Conservation (phyloP, 1,284 basidiomycete species). For the Ganoderma multipileum region DNA sequence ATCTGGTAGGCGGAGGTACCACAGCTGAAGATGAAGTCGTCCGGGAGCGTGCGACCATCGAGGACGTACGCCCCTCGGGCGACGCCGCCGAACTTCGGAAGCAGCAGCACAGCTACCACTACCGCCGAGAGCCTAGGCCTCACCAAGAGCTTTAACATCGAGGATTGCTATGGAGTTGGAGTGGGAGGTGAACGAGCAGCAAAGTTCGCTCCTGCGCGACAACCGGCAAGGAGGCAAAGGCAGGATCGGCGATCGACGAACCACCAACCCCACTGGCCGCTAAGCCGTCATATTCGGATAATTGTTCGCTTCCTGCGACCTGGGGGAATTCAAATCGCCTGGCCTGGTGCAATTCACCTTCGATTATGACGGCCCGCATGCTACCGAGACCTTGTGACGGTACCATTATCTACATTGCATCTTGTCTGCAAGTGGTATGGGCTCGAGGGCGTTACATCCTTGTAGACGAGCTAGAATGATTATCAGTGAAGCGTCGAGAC, state of each 20-base stretch:
- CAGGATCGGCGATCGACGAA: neutral
- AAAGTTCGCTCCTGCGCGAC: neutral
- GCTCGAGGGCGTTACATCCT: too few species aligned
- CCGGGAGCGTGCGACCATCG: constrained; percentile 2
- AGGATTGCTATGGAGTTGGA: neutral
- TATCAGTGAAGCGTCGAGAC: too few species aligned
- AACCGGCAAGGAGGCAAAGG: neutral
- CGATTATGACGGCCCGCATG: neutral
- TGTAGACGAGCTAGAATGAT: too few species aligned
- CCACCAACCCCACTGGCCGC: neutral
- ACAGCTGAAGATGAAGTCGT: constrained; percentile 8
- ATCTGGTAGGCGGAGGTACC: constrained; percentile 55
- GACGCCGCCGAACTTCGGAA: constrained; percentile 8
- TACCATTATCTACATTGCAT: neutral
- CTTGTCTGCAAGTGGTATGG: neutral
- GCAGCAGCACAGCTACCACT: neutral
- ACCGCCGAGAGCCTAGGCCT: neutral
- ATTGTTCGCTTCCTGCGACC: neutral
- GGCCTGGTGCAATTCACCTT: neutral
- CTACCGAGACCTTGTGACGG: neutral
- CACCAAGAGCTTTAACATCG: neutral
- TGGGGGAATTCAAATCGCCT: neutral
- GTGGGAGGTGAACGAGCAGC: neutral
- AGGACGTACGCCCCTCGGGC: constrained; percentile 6
- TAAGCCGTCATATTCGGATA: neutral